phyloP scores from a whole-genome alignment of 2,329 filamentous ascomycete genomes.

The Botrytis byssoidea region DNA sequence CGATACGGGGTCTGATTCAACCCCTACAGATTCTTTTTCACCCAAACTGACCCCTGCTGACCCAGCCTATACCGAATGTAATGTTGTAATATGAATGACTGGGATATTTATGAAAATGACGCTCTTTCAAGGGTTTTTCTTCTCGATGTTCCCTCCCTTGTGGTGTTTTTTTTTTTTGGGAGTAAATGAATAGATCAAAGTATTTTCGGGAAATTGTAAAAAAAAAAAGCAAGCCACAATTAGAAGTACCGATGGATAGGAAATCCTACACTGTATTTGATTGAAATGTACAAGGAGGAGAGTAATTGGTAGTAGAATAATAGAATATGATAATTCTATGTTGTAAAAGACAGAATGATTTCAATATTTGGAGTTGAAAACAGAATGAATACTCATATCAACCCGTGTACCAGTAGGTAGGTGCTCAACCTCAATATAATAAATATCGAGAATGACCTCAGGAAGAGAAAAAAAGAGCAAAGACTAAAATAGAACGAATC shows the following conservation, averaged over 20 bases:
- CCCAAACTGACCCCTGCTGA: neutral
- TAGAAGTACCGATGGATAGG: neutral
- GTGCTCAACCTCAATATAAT: neutral
- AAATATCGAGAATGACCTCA: neutral
- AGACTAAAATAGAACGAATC: neutral
- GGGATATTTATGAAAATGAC: constrained; percentile 6
- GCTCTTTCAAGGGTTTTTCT: neutral
- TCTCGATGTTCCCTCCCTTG: neutral
- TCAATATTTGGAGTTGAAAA: neutral
- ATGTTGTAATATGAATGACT: neutral
- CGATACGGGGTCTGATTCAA: neutral
- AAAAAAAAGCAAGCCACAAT: neutral
- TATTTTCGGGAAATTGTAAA: neutral
- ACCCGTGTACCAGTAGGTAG: neutral
- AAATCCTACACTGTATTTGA: neutral
- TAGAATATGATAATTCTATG: too few relatives aligned
- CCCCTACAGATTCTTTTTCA: neutral
- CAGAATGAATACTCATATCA: neutral
- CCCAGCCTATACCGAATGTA: neutral
- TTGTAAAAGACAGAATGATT: neutral
- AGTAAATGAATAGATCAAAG: neutral
- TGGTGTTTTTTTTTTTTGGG: neutral
- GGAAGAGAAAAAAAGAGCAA: neutral
- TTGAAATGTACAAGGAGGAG: too few relatives aligned
- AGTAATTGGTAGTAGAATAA: neutral